These are phyloP conservation scores for Solanum sejunctum DNA, from an alignment of 257 asterid genomes.

Conservation along the genomic window DNA sequence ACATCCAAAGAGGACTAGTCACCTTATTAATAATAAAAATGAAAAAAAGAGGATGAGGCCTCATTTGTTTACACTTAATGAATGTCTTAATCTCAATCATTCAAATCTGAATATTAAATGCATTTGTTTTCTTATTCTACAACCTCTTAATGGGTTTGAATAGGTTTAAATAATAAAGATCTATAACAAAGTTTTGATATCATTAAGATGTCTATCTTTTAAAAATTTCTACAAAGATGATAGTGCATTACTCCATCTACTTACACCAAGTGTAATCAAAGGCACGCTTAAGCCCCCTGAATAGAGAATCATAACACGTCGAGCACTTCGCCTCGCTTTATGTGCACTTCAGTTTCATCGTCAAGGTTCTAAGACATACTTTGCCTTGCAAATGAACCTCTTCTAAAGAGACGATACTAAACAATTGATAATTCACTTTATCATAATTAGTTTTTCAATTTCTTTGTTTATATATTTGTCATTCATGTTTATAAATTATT, in stretches of 20 bases:
- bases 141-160: background rate
- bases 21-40: background rate
- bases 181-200: background rate
- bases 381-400: too few relatives aligned
- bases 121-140: background rate
- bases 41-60: background rate
- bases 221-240: background rate
- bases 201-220: background rate
- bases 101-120: background rate
- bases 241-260: background rate
- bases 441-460: too few relatives aligned
- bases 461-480: too few relatives aligned
- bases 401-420: too few relatives aligned
- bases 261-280: background rate
- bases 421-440: too few relatives aligned
- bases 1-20: background rate
- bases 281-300: too few relatives aligned
- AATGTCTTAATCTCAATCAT: too few relatives aligned
- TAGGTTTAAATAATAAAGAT: background rate
- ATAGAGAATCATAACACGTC: too few relatives aligned
- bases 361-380: too few relatives aligned
- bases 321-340: too few relatives aligned
- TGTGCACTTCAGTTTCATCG: too few relatives aligned
- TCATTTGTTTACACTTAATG: background rate
- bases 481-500: too few relatives aligned